Evolutionary conservation across 352 stramenopile species (phyloP).

Genomic region (Phytophthora nicotianae): DNA sequence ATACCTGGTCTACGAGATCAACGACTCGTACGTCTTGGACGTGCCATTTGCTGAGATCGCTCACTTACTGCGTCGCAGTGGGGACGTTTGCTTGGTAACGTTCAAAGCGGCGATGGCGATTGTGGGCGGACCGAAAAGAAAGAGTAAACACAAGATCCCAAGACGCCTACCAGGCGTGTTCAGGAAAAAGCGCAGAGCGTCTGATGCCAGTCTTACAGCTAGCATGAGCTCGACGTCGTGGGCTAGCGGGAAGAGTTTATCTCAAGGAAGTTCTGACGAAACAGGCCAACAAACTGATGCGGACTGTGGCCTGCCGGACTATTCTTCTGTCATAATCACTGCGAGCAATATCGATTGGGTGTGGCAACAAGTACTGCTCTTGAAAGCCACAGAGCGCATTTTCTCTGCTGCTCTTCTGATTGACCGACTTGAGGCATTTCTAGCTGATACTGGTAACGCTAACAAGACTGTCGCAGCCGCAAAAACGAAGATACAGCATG

Average conservation of each 20-base stretch:
- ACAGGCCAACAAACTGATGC: not conserved
- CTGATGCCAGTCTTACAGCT: slow-evolving; percentile 28
- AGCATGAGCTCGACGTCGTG: slow-evolving; percentile 31
- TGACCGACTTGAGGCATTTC: slow-evolving; percentile 68
- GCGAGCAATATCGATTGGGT: slow-evolving; percentile 65
- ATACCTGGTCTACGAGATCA: slow-evolving; percentile 70
- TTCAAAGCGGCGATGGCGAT: slow-evolving; percentile 65
- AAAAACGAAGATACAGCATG: slow-evolving; percentile 33
- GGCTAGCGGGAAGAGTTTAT: slow-evolving; percentile 14
- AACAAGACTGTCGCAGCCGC: slow-evolving; percentile 30
- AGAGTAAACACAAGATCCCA: slow-evolving; percentile 36
- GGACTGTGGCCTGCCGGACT: slow-evolving; percentile 52
- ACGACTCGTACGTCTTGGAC: slow-evolving; percentile 56
- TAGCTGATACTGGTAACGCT: slow-evolving; percentile 31
- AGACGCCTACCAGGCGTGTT: slow-evolving; percentile 61
- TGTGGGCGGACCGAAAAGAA: slow-evolving; percentile 32
- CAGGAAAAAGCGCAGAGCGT: slow-evolving; percentile 27
- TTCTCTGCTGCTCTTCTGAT: slow-evolving; percentile 73
- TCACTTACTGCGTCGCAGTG: slow-evolving; percentile 58
- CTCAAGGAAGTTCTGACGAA: slow-evolving; percentile 15
- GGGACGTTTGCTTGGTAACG: slow-evolving; percentile 47
- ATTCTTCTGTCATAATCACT: slow-evolving; percentile 53
- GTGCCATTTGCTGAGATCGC: slow-evolving; percentile 69
- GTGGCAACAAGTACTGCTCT: slow-evolving; percentile 72
- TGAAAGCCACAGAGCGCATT: slow-evolving; percentile 73